Base-by-base conservation (phyloP, 2,329 filamentous ascomycete species). In the Trichothecium sympodiale region DNA sequence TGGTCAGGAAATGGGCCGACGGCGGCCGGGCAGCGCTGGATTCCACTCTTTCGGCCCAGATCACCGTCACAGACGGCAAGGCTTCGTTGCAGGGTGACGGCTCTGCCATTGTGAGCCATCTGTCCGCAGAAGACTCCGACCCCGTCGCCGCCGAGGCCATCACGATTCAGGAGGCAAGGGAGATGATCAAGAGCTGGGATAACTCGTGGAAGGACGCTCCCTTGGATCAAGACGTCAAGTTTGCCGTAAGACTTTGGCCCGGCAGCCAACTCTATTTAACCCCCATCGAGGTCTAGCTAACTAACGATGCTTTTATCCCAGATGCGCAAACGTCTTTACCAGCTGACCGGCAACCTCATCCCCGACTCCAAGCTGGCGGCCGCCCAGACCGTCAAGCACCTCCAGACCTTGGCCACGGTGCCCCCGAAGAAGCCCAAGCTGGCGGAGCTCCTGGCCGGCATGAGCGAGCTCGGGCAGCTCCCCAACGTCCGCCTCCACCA, bases 291-390 rank as follows among this genome's bases (percentile, higher is more conserved):
- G 14, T 18, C 6, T 13, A 8, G 13, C 17, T 7, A 14, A 5
- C 16, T 9, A 8, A 28, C 12, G 5, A 17, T 29, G 8, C 8
- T 16, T 15, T 18, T 17, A 29, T 26, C 20, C 17, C 46, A 95
- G 88, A 69, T 91, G 44, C 64, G 79, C 49, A 94, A 94, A 62
- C 80, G 85, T 40, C 64, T 87, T 41, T 76, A 81, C 55, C 83
- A 91, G 55, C 67, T 94, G 41, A 88, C 81, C n/a, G 84, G 85
- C 41, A 74, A 78, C 41, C 72, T 75, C 40, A 66, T 94, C 44
- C 67, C 82, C 13, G 89, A 95, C 57, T 65, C 74, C 32, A 69
- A 72, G 45, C 70, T 93, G 41, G 60, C 64, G 34, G 61, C 65
- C 31, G 64, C 76, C 41, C 58, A 56, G 35, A 77, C 68, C 8